Percentiles rank a stretch among this genome's conserved stretches.
These are phyloP conservation scores for Saccharomyces jurei DNA, from an alignment of 805 yeast species.

Conservation along the genomic window DNA sequence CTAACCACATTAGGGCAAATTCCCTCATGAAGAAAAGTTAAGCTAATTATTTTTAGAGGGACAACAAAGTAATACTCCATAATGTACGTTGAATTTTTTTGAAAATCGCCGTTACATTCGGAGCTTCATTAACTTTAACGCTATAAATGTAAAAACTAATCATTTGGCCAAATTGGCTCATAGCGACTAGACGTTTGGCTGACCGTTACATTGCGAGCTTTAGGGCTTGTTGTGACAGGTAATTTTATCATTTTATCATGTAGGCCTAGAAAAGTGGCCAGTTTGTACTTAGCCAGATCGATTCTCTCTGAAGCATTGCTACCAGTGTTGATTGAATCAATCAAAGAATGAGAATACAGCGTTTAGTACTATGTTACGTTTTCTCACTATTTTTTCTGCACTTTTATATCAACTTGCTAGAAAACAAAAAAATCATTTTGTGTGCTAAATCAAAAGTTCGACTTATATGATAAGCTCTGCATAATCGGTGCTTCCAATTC, in stretches of 20 bases:
- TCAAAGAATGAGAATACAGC: no score
- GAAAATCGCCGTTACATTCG: slow-evolving; percentile 17
- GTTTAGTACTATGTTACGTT: no score
- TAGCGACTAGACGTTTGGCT: slow-evolving; percentile 10
- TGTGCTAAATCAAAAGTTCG: neutral
- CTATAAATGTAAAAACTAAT: slow-evolving; percentile 19
- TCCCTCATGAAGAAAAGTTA: no score
- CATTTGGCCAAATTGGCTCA: slow-evolving; percentile 13
- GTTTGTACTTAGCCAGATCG: neutral
- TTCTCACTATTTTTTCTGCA: no score
- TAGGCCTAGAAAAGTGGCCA: slow-evolving; percentile 10
- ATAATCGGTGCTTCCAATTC: neutral
- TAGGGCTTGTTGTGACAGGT: slow-evolving; percentile 15
- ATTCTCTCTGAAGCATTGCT: no score
- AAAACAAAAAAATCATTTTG: neutral
- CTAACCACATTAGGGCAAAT: no score
- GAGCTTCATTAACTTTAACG: slow-evolving; percentile 21
- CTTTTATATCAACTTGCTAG: neutral
- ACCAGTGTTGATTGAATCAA: no score
- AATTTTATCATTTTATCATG: slow-evolving; percentile 19
- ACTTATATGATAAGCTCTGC: neutral
- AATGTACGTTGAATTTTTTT: slow-evolving; percentile 18
- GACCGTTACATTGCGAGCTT: slow-evolving; percentile 18
- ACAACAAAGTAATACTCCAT: no score
- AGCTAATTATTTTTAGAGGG: no score